phyloP scores from a whole-genome alignment of 169 alveolate genomes.

The Eimeria brunetti region DNA sequence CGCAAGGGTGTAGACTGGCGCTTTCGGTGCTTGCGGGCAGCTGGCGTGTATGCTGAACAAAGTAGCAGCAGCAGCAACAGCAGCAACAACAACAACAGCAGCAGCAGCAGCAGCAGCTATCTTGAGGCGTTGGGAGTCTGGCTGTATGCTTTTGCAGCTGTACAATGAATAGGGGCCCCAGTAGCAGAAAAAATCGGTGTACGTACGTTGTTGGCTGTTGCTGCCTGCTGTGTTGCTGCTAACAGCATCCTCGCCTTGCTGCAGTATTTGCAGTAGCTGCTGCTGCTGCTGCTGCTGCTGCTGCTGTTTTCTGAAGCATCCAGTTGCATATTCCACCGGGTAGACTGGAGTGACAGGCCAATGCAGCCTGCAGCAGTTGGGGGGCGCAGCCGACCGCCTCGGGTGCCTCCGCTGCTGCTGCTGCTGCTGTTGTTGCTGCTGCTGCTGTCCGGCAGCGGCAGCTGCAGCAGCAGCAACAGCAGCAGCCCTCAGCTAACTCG shows the following conservation, averaged over 20 bases:
- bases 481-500: neutral
- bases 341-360: neutral
- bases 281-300: neutral
- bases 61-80: neutral
- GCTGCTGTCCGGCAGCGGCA: neutral
- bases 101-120: neutral
- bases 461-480: constrained; percentile 20
- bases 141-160: neutral
- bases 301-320: no score
- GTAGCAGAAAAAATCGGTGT: neutral
- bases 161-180: neutral
- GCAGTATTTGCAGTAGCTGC: neutral
- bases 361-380: neutral
- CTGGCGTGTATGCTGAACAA: neutral
- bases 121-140: neutral
- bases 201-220: no score
- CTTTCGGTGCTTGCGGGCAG: neutral
- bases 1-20: neutral
- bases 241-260: no score
- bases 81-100: neutral
- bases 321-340: neutral
- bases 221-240: neutral
- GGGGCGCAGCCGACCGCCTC: neutral
- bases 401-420: neutral
- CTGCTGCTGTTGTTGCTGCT: neutral